Base-by-base conservation (phyloP, 2,329 filamentous ascomycete genomes). In the Xylariaceae sp. region DNA sequence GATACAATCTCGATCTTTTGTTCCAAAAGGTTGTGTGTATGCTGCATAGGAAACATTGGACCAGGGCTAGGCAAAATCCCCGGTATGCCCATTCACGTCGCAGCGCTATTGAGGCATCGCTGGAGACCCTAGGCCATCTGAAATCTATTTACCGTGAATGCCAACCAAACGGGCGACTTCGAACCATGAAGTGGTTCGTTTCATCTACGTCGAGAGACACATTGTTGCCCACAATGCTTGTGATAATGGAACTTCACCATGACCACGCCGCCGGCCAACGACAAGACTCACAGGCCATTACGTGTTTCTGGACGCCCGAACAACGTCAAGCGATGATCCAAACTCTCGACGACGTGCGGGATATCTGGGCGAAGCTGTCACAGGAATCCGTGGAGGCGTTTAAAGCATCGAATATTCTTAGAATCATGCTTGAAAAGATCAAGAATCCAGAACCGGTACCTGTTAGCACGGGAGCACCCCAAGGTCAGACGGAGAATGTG, bases 11-110 rank as follows among this genome's bases (percentile, higher is more conserved):
- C 28, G 91, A 95, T 60, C 88, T 95, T 46, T 77, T 97, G 4
- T 96, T 92, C 70, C 87, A 96, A 62, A 96, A 96, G 75, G 90
- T 92, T 16, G 83, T 96, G 67, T 96, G 92, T 67, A 84, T 96
- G 19, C 82, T 99, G 34, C 95, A 99, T 73, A 85, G 92, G 47
- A 92, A 92, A 62, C 97, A 95, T 72, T 82, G 96, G 56, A 80
- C 85, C n/a, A 85, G 87, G 57, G 90, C 92, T 4, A 82, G 90
- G 44, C 85, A 90, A 57, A 95, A 94, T 66, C 80, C 89, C 8
- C 84, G 92, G 7, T 98, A 96, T 69, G 85, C 87, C 7, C 91
- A 95, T 69, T 96, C 92, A 2, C 85, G 94, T 26, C 87, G 88
- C 36, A 89, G 87, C 19, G 95, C 92, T 62, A 88, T 98, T 36